Conservation (phyloP, 2,329 filamentous ascomycete species). For the Botrytis elliptica region DNA sequence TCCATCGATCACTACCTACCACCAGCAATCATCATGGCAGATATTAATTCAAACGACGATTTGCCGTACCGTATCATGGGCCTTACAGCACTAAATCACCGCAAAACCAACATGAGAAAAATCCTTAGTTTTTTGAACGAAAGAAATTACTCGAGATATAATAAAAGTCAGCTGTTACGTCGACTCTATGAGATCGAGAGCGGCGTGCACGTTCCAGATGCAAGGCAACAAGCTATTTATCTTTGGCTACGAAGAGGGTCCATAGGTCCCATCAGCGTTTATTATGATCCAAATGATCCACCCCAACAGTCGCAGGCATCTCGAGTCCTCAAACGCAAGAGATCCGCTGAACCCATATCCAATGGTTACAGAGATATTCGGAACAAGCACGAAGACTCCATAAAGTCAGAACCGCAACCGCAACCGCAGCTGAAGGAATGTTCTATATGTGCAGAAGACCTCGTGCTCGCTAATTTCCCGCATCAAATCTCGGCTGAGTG, state of each 20-base stretch:
- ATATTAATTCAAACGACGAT: too few species aligned
- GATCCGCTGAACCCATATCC: too few species aligned
- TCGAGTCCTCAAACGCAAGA: not conserved
- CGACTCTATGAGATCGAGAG: too few species aligned
- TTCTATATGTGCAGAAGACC: slow-evolving; percentile 1
- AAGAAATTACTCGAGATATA: too few species aligned
- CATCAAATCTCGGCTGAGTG: slow-evolving; percentile 3
- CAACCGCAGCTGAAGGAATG: not conserved
- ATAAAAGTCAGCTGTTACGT: too few species aligned
- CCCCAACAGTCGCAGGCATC: not conserved
- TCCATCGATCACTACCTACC: not conserved
- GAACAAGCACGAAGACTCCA: not conserved
- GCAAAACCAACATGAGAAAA: too few species aligned
- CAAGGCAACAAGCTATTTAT: too few species aligned
- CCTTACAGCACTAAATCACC: too few species aligned
- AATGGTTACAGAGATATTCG: not conserved
- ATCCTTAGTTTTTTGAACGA: too few species aligned
- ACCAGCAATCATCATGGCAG: not conserved
- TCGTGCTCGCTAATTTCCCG: not conserved
- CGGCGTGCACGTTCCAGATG: too few species aligned
- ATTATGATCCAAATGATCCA: not conserved
- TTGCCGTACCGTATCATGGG: too few species aligned
- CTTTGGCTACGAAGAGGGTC: not conserved
- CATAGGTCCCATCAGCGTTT: not conserved
- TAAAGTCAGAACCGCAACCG: not conserved